Conservation (phyloP, 23 red algal species). For the Gracilaria domingensis region DNA sequence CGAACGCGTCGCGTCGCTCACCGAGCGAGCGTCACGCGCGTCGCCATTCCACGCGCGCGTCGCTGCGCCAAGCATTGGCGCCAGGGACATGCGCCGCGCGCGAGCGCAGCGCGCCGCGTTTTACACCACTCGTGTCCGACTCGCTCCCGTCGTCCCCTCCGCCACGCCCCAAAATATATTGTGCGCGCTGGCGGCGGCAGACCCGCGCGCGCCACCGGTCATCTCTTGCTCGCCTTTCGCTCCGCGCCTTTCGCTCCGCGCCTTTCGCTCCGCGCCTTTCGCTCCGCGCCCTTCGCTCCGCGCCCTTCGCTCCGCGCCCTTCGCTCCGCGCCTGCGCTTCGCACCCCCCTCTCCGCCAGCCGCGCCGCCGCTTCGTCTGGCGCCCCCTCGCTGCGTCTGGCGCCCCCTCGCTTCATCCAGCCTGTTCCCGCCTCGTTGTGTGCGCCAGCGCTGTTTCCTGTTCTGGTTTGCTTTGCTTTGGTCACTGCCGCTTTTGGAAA, state of each 20-base stretch:
- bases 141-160: neutral
- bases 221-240: neutral
- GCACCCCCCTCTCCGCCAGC: no score
- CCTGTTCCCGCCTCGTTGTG: no score
- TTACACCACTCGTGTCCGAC: neutral
- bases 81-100: no score
- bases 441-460: neutral
- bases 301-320: no score
- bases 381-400: no score
- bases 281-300: neutral
- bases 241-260: neutral
- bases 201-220: neutral
- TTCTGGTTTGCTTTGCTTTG: neutral
- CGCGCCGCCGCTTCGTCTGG: no score
- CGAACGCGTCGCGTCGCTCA: neutral
- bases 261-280: neutral
- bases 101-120: neutral
- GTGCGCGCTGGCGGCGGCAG: neutral
- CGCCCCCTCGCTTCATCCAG: no score
- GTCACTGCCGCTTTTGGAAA: no score
- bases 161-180: neutral
- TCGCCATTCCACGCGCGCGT: neutral
- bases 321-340: no score
- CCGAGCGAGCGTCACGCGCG: neutral
- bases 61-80: neutral